These are phyloP conservation scores for Tetrahymena malaccensis DNA, from an alignment of 73 alveolate genomes.

Conservation along the genomic window DNA sequence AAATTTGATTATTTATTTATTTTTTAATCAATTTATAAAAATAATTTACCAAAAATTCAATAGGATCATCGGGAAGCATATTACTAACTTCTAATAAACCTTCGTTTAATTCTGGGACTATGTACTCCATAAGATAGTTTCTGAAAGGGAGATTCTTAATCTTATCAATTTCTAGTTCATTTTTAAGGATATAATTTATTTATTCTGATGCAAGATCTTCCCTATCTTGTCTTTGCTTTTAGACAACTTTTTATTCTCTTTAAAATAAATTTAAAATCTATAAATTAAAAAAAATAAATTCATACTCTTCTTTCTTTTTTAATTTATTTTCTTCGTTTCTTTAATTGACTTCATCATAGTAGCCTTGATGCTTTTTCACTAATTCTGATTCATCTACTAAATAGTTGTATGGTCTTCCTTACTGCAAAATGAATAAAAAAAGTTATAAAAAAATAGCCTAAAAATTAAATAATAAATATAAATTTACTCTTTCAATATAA, in stretches of 20 bases:
- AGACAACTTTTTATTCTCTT: constrained; percentile 64
- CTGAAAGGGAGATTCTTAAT: constrained; percentile 47
- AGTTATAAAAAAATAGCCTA: background rate
- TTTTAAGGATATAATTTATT: background rate
- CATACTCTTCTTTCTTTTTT: constrained; percentile 18
- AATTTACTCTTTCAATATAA: constrained; percentile 45
- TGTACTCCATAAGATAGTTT: constrained; percentile 63
- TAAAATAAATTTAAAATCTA: background rate
- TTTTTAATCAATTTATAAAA: background rate
- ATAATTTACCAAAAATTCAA: constrained; percentile 36
- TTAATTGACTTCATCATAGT: background rate
- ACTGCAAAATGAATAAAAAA: background rate
- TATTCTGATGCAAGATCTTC: constrained; percentile 6
- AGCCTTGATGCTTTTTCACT: background rate
- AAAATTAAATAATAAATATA: background rate
- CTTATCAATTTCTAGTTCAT: constrained; percentile 28
- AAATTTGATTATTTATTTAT: background rate
- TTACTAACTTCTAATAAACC: constrained; percentile 68
- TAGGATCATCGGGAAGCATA: constrained; percentile 72
- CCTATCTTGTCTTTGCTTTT: constrained; percentile 65
- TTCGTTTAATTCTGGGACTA: constrained; percentile 64
- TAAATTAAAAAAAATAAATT: background rate
- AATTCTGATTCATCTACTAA: background rate
- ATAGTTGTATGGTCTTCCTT: constrained; percentile 35
- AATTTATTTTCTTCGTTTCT: constrained; percentile 4